phyloP scores from a whole-genome alignment of 768 basidiomycete genomes.

The Amyloporia xantha region DNA sequence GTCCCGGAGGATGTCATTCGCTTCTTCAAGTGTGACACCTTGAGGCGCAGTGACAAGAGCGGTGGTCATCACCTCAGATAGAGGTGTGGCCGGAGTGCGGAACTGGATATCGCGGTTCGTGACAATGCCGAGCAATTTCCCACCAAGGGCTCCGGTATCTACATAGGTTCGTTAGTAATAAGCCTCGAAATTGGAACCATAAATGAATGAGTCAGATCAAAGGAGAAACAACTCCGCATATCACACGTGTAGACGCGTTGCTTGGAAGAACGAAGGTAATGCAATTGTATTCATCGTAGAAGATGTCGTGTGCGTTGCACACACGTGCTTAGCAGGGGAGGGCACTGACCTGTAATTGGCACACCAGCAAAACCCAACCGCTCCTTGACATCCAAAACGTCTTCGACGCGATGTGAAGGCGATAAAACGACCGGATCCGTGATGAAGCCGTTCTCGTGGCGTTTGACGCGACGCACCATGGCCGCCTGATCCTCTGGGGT shows the following conservation, averaged over 20 bases:
- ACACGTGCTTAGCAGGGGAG: background rate
- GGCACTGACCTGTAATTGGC: constrained; percentile 78
- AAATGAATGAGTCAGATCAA: constrained; percentile 30
- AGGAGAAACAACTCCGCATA: constrained; percentile 47
- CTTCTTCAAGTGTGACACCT: constrained; percentile 86
- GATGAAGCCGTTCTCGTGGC: constrained; percentile 99
- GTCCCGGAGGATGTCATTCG: constrained; percentile 90
- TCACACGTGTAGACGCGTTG: constrained; percentile 67
- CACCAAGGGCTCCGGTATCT: constrained; percentile 85
- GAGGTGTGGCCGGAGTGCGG: constrained; percentile 54
- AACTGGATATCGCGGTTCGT: constrained; percentile 97
- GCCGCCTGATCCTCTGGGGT: constrained; percentile 78
- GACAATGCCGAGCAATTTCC: constrained; percentile 93
- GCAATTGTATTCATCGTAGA: constrained; percentile 39
- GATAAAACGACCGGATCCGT: constrained; percentile 87
- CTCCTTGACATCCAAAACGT: constrained; percentile 91
- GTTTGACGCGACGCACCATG: constrained; percentile 97
- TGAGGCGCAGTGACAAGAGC: constrained; percentile 78
- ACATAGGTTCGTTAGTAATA: constrained; percentile 7
- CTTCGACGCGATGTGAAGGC: constrained; percentile 70
- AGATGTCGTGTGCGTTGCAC: background rate
- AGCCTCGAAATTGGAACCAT: constrained; percentile 2
- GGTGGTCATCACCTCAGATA: constrained; percentile 86
- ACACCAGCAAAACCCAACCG: constrained; percentile 93
- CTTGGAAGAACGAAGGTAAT: constrained; percentile 92